Conservation (phyloP, 1,139 yeast genomes). For the Pichia sp. region DNA sequence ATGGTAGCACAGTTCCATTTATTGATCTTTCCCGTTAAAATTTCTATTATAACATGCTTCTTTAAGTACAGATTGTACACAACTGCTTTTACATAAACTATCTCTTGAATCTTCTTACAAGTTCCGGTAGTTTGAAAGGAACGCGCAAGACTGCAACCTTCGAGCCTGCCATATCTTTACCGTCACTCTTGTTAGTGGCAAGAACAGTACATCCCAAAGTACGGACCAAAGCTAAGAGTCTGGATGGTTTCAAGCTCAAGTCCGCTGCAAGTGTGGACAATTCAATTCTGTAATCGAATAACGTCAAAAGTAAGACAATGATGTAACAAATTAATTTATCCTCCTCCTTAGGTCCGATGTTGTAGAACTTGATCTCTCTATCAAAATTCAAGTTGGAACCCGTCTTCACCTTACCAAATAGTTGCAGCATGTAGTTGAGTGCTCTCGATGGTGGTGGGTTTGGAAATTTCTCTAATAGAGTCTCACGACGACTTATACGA, state of each 20-base stretch:
- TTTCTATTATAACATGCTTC: too few species aligned
- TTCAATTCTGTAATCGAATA: slow-evolving; percentile 71
- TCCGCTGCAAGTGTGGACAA: slow-evolving; percentile 81
- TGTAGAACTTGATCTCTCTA: slow-evolving; percentile 61
- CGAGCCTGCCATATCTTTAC: slow-evolving; percentile 66
- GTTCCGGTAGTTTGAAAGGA: slow-evolving; percentile 85
- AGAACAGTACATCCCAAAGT: slow-evolving; percentile 80
- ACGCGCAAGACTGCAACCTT: slow-evolving; percentile 80
- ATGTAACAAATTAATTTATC: slow-evolving; percentile 80
- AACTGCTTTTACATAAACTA: too few species aligned
- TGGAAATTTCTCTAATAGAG: slow-evolving; percentile 54
- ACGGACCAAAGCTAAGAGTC: slow-evolving; percentile 59
- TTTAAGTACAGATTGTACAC: too few species aligned
- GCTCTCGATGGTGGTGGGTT: slow-evolving; percentile 72
- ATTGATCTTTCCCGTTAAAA: too few species aligned
- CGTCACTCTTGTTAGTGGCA: slow-evolving; percentile 70
- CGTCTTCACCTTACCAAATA: slow-evolving; percentile 26
- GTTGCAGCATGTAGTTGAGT: slow-evolving; percentile 50
- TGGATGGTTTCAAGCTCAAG: slow-evolving; percentile 73
- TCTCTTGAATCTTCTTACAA: slow-evolving; percentile 46
- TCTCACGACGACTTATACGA: slow-evolving; percentile 53
- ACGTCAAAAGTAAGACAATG: slow-evolving; percentile 63
- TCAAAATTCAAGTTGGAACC: slow-evolving; percentile 49
- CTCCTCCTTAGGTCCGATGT: slow-evolving; percentile 80
- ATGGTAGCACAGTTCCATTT: too few species aligned